These are phyloP conservation scores for Leishmania guyanensis DNA, from an alignment of 208 protist genomes.

Conservation along the genomic window DNA sequence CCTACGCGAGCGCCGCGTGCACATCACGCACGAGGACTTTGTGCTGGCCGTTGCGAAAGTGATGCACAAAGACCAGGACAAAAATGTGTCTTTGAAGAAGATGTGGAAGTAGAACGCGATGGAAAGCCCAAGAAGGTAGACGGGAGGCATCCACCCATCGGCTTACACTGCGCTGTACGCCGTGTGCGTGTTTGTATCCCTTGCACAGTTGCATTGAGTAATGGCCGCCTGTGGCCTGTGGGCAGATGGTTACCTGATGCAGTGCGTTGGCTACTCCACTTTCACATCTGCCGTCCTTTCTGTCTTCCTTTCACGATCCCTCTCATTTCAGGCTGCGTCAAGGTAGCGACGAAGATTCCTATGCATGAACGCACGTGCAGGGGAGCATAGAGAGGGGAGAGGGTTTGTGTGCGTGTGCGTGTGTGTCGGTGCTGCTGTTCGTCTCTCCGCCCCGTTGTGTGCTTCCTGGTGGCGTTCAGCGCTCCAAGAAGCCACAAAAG, in stretches of 20 bases:
- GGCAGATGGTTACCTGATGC: neutral
- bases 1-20: constrained; percentile 99
- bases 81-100: constrained; percentile 98
- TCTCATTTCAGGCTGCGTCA: neutral
- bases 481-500: neutral
- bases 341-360: neutral
- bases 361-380: neutral
- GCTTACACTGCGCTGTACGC: too few species aligned
- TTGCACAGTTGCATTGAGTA: neutral
- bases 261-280: neutral
- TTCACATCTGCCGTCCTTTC: neutral
- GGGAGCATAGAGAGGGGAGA: neutral
- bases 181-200: neutral
- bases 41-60: constrained; percentile 99
- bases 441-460: too few species aligned
- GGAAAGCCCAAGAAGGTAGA: neutral
- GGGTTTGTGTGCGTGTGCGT: neutral
- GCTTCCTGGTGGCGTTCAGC: neutral
- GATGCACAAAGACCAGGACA: constrained; percentile 98
- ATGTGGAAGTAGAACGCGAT: constrained; percentile 92
- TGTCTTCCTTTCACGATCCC: neutral
- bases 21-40: constrained; percentile 99
- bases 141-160: too few species aligned
- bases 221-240: neutral
- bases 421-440: neutral